Base-by-base conservation (phyloP, 805 yeast species). In the Zygosaccharomyces siamensis region DNA sequence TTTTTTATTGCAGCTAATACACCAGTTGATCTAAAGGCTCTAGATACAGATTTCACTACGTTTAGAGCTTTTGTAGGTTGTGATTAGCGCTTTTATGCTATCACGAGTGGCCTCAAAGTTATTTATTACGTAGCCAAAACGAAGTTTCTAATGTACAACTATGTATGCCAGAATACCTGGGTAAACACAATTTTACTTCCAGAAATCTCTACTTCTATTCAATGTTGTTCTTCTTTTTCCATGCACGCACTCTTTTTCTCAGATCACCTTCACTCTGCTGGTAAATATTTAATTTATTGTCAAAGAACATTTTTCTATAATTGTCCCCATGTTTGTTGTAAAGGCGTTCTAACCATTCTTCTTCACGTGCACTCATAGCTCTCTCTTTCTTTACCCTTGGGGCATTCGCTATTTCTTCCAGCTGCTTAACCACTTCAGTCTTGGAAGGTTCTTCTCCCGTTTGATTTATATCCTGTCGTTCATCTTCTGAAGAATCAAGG, bases 61-160 rank as follows among this genome's bases (percentile, higher is more conserved):
- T 93, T 90, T 72, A 84, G 96, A 70, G 98, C 99, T 5, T 88
- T 84, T 67, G 88, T 84, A 58, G 96, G 88, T 71, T 84, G 82
- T 41, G 74, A 61, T 53, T 52, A 50, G 45, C 31, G 39, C 14
- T 35, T 33, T 48, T 35, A 27, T 7, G 24, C 4, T n/a, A 31
- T 8, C 10, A 8, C n/a, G 4, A 10, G 26, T 43, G 21, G 46
- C 33, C 12, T 28, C 38, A n/a, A 30, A 43, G 12, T 30, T 35
- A 43, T 43, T 32, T 27, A 35, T 36, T 32, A 33, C 16, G 18
- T 14, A 28, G 36, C 44, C 44, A 31, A 26, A 30, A 41, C 24
- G 24, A 41, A 30, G 3, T 41, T 20, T 41, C 36, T 41, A 41
- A 41, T 41, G 44, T 41, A 41, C 44, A 41, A 33, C 27, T 41